Percentiles rank a stretch among this genome's conserved stretches.
phyloP scores from a whole-genome alignment of 345 rosid species.

The Moricandia moricandioides region DNA sequence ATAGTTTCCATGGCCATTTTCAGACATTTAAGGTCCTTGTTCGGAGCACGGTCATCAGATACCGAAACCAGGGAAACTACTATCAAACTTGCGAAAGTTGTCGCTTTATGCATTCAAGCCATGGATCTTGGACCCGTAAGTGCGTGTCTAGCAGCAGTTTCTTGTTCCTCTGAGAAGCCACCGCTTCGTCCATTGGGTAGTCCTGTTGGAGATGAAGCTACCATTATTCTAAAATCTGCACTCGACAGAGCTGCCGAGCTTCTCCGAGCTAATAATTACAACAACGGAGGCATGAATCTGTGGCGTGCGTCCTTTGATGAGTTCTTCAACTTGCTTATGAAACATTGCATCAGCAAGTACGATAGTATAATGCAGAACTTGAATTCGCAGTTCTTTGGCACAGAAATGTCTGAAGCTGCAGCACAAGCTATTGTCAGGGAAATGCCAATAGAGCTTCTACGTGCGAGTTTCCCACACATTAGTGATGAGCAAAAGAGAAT shows the following conservation, averaged over 20 bases:
- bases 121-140: slow-evolving; percentile 85
- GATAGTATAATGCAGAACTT: slow-evolving; percentile 72
- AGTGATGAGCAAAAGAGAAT: slow-evolving; percentile 62
- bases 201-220: slow-evolving; percentile 70
- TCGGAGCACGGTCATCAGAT: slow-evolving; percentile 64
- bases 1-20: slow-evolving; percentile 88
- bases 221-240: slow-evolving; percentile 55
- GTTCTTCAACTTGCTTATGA: slow-evolving; percentile 72
- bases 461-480: slow-evolving; percentile 74
- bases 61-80: slow-evolving; percentile 54
- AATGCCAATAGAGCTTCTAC: slow-evolving; percentile 78
- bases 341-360: slow-evolving; percentile 73
- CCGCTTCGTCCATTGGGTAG: slow-evolving; percentile 83
- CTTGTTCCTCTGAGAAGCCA: slow-evolving; percentile 83
- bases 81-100: slow-evolving; percentile 57
- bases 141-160: slow-evolving; percentile 80
- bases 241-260: slow-evolving; percentile 73
- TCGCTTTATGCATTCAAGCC: slow-evolving; percentile 49
- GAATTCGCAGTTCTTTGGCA: slow-evolving; percentile 36
- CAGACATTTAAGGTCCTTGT: slow-evolving; percentile 78
- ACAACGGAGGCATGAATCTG: slow-evolving; percentile 48
- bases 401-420: slow-evolving; percentile 46
- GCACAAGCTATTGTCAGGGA: slow-evolving; percentile 77
- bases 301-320: slow-evolving; percentile 94
- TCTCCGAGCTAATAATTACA: slow-evolving; percentile 56